Base-by-base conservation (phyloP, 306 rosid species). In the Lathyrus tuberosus region DNA sequence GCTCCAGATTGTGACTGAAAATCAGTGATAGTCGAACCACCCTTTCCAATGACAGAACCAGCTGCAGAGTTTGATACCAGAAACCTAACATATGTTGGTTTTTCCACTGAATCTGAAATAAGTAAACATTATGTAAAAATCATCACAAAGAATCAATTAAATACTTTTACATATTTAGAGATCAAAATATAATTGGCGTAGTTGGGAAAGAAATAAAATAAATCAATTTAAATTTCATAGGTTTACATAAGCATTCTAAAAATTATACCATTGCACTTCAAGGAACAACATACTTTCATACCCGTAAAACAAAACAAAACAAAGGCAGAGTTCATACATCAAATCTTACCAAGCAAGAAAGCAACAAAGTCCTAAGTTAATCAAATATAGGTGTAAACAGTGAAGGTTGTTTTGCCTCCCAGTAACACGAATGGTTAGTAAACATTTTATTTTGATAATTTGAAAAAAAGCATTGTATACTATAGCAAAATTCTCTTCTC, bases 31-130 rank as follows among this genome's bases (percentile, higher is more conserved):
- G 99, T 95, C 44, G 99, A 91, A 46, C 99, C 99, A 54, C 99
- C 99, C 85, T 95, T 95, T 76, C 99, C 99, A 77, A 95, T 95
- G 62, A 95, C 97, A 79, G 99, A 95, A 70, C 99, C 99, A 80
- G 99, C 99, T 7, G 99, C 99, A 79, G 97, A 89, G 80, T 95
- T 95, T 65, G 99, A 95, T 71, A 91, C 99, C 20, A 95, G 95
- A 85, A 95, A 95, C 87, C 84, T 85, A 52, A 95, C 84, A 56
- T 95, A 89, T 53, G 99, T 86, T 37, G 95, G 86, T 92, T 85
- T 89, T 83, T 91, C 99, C 69, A 11, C 73, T 33, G 87, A 75
- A 76, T 95, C 99, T 95, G 89, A 69, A 69, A 81, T 71, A 65
- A 51, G 70, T 37, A 72, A 78, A 60, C 62, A 81, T 53, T 12